Conservation (phyloP, 805 yeast species). For the Wickerhamomyces strasburgensis region DNA sequence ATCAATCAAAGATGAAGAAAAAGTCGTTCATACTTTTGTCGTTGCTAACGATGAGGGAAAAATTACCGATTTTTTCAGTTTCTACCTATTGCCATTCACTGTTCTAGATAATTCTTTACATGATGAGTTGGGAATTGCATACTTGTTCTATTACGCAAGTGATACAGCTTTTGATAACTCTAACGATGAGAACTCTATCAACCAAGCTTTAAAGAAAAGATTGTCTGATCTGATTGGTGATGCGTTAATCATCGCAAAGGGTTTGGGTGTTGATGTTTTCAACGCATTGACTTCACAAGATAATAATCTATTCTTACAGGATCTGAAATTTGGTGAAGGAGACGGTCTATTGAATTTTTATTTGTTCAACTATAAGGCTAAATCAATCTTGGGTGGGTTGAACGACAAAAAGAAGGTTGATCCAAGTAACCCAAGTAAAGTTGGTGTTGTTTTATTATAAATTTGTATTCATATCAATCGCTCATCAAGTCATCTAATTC, state of each 20-base stretch:
- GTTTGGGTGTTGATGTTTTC: slow-evolving; percentile 76
- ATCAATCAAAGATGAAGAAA: slow-evolving; percentile 29
- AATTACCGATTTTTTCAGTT: slow-evolving; percentile 86
- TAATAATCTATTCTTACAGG: slow-evolving; percentile 75
- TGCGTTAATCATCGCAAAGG: slow-evolving; percentile 70
- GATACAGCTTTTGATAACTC: slow-evolving; percentile 42
- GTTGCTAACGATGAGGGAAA: slow-evolving; percentile 52
- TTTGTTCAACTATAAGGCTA: slow-evolving; percentile 82
- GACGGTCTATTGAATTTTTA: slow-evolving; percentile 91
- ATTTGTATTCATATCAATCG: neutral
- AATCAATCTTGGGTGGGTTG: slow-evolving; percentile 78
- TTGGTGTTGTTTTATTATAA: slow-evolving; percentile 85
- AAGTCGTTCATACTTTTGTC: slow-evolving; percentile 73
- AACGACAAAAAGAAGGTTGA: slow-evolving; percentile 50
- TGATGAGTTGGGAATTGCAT: slow-evolving; percentile 75
- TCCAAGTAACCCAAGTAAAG: slow-evolving; percentile 60
- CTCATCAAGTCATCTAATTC: neutral
- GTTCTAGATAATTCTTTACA: slow-evolving; percentile 64
- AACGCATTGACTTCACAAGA: slow-evolving; percentile 91
- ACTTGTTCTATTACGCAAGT: slow-evolving; percentile 84
- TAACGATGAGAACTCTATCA: slow-evolving; percentile 35
- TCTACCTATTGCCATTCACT: slow-evolving; percentile 82
- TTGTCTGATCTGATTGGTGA: slow-evolving; percentile 61
- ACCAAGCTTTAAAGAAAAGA: slow-evolving; percentile 47
- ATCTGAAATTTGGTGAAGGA: slow-evolving; percentile 85